Percentiles rank a stretch among this genome's conserved stretches.
phyloP scores from a whole-genome alignment of 2,329 filamentous ascomycete genomes.

The Rachicladosporium sp. region DNA sequence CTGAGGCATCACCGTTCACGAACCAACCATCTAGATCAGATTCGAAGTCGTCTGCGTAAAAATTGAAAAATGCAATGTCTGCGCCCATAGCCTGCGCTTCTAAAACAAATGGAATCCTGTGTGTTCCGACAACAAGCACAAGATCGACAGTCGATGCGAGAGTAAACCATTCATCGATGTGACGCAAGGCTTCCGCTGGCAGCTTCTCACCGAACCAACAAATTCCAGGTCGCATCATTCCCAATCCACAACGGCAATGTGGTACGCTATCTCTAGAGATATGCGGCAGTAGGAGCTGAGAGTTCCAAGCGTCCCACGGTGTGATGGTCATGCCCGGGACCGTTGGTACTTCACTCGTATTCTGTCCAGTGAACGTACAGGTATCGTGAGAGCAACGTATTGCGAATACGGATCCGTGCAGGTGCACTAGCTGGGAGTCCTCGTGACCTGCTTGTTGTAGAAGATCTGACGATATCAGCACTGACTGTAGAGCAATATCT shows the following conservation, averaged over 20 bases:
- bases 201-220: neutral
- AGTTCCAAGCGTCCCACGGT: neutral
- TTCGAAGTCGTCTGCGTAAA: too few species aligned
- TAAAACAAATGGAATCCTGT: neutral
- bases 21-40: too few species aligned
- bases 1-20: too few species aligned
- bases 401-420: neutral
- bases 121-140: neutral
- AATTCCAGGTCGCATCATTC: neutral
- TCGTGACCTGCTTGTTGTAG: neutral
- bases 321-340: neutral
- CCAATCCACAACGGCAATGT: neutral
- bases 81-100: too few species aligned
- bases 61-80: too few species aligned
- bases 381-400: neutral
- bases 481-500: neutral
- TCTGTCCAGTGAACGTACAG: neutral
- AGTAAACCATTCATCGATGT: neutral
- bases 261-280: neutral
- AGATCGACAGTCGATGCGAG: neutral
- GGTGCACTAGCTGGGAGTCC: neutral
- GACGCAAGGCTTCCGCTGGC: neutral
- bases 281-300: neutral
- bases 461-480: neutral
- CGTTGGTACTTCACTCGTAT: neutral